These are phyloP conservation scores for Spongospora subterranea DNA, from an alignment of 208 protist species.

Conservation along the genomic window DNA sequence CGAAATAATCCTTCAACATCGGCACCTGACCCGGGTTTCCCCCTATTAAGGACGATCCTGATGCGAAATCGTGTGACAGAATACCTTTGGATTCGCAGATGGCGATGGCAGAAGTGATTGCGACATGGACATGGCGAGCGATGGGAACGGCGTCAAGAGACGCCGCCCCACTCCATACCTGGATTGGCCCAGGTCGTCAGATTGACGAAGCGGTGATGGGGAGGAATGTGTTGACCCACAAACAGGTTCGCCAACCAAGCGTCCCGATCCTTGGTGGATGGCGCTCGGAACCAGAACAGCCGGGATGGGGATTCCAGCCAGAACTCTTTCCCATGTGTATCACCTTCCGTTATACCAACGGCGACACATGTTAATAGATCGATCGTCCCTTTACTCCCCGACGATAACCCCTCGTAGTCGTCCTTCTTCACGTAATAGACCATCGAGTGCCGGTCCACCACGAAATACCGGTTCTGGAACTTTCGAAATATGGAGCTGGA, in stretches of 20 bases:
- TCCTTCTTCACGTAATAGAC: background rate
- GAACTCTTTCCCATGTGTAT: background rate
- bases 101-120: background rate
- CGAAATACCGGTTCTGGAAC: constrained; percentile 44
- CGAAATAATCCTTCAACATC: constrained; percentile 45
- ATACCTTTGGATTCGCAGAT: background rate
- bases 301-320: background rate
- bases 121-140: constrained; percentile 1
- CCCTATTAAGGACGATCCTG: no score
- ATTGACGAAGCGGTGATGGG: background rate
- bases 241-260: constrained; percentile 26
- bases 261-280: background rate
- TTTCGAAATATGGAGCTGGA: constrained; percentile 15
- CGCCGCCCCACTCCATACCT: background rate
- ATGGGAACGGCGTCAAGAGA: background rate
- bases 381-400: background rate
- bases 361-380: constrained; percentile 13
- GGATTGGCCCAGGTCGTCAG: background rate
- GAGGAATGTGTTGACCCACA: background rate
- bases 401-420: background rate
- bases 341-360: constrained; percentile 16
- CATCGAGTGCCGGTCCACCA: background rate
- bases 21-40: background rate
- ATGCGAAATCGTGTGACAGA: background rate
- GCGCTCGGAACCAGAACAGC: constrained; percentile 16